Evolutionary conservation across 2,329 filamentous ascomycete genomes (phyloP), one percentile per base, ranked within the genome.

Genomic region (Fusarium secorum): DNA sequence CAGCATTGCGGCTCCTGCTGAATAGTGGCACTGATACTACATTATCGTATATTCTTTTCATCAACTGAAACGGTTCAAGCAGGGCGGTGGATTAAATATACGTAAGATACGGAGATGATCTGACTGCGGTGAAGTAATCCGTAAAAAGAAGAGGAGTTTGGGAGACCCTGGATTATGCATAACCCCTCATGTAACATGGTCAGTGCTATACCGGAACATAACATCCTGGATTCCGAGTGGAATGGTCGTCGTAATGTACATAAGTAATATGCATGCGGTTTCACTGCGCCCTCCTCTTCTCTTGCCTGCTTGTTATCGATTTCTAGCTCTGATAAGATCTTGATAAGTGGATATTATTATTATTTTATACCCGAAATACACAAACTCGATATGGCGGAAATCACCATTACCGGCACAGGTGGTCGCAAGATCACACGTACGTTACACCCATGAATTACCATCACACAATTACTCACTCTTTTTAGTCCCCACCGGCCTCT

Each of bases 401-500:
- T 66, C 13, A 66, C 46, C 5, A 60, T 66, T 0, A 66, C 54
- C 11, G 64, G 64, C 14, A 32, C 61, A 15, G 54, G 26, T 14
- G 64, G 54, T 13, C 46, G 64, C 9, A 53, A 60, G 18, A 66
- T 66, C 24, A 57, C 48, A 11, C 32, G 64, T 66, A 66, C 4
- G 41, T 48, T 30, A 10, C 10, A 15, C 10, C 1, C 14, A 28
- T 4, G 2, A 26, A 4, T 9, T 20, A 5, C n/a, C 9, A 38
- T n/a, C 5, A 32, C 5, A 53, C 33, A 3, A 15, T 4, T 4
- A 24, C 15, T n/a, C n/a, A n/a, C n/a, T n/a, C n/a, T n/a, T n/a
- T n/a, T n/a, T n/a, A 70, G 68, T 70, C n/a, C 62, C 67, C 1
- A 68, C 68, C 1, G 64, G 68, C 2, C 64, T 71, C 15, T 71